Base-by-base conservation (phyloP, 2,329 filamentous ascomycete species). In the Penicillium sp. region DNA sequence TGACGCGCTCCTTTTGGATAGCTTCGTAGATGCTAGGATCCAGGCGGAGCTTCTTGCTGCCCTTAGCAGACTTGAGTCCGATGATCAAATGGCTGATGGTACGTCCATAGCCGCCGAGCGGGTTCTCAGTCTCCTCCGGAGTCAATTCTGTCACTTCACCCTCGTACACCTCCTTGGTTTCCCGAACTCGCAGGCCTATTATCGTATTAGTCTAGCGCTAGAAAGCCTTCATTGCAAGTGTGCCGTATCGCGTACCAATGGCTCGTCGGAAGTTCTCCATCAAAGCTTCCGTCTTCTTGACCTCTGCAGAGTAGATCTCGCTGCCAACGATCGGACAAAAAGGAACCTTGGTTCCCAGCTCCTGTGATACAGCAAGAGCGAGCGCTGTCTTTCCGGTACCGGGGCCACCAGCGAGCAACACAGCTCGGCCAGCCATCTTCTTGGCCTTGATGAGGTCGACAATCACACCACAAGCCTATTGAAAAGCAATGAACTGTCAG, bases 181-280 rank as follows among this genome's bases (percentile, higher is more conserved):
- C 95, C 70, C 95, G 92, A 65, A 99, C 95, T 73, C 96, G 93
- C 66, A 99, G 84, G 33, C 84, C 83, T 85, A 58, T 25, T 45
- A 27, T 33, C 42, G 7, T 11, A 60, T 73, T 63, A 71, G 59
- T 55, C 25, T 26, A 3, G 3, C 4, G 3, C 8, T 46, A 26
- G 11, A 19, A 19, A 19, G 45, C 21, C 5, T 14, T n/a, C 16
- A 16, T 27, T 19, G 23, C 26, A 19, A 39, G 7, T n/a, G 43
- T 42, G n/a, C 44, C n/a, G 33, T 11, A 51, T 55, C 45, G 42
- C 72, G 49, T 78, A 85, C 93, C 95, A 75, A 99, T 99, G 58
- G 95, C 95, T 72, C 95, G 85, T 74, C 95, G 86, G 77, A 99
- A 99, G 81, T 98, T 98, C 83, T 99, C 95, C 95, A 98, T 98